Evolutionary conservation across 2,329 filamentous ascomycete genomes (phyloP).

Genomic region (Ascochyta pisi): DNA sequence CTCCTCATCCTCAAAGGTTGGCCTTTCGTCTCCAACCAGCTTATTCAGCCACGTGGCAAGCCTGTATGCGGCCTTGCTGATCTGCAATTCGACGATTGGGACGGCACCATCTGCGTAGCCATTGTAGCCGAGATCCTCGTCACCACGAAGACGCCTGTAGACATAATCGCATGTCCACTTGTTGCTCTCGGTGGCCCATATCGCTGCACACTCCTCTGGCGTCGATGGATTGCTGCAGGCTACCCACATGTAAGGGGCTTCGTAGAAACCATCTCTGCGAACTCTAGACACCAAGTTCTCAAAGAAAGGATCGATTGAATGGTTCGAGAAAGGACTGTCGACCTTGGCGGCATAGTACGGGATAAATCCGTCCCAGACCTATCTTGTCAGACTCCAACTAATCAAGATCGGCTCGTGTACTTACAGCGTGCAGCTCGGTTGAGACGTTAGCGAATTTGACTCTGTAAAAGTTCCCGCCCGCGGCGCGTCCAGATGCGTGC

Average conservation of each 20-base stretch:
- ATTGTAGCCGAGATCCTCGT: conserved; percentile 43
- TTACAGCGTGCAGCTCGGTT: conserved; percentile 50
- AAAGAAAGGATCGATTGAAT: conserved; percentile 48
- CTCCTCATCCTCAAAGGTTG: conserved; percentile 18
- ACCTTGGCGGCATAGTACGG: conserved; percentile 48
- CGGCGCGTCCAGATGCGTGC: conserved; percentile 48
- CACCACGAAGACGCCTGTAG: conserved; percentile 40
- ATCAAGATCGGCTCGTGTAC: conserved; percentile 3
- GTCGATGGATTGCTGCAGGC: conserved; percentile 44
- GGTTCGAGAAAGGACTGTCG: conserved; percentile 42
- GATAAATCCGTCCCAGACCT: conserved; percentile 52
- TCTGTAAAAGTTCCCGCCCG: conserved; percentile 48
- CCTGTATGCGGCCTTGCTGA: conserved; percentile 51
- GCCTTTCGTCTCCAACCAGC: conserved; percentile 31
- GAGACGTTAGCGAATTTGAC: conserved; percentile 45
- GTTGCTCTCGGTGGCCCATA: conserved; percentile 51
- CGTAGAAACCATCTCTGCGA: conserved; percentile 43
- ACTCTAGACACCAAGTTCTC: conserved; percentile 45
- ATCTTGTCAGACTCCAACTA: conserved; percentile 15
- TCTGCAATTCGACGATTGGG: conserved; percentile 51
- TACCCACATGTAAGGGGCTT: conserved; percentile 47
- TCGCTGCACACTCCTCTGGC: conserved; percentile 43
- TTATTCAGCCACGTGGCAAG: conserved; percentile 51
- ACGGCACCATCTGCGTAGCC: conserved; percentile 50
- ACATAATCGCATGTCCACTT: conserved; percentile 51